These are phyloP conservation scores for Zymoseptoria tritici DNA, from an alignment of 2,329 filamentous ascomycete genomes.

Conservation along the genomic window DNA sequence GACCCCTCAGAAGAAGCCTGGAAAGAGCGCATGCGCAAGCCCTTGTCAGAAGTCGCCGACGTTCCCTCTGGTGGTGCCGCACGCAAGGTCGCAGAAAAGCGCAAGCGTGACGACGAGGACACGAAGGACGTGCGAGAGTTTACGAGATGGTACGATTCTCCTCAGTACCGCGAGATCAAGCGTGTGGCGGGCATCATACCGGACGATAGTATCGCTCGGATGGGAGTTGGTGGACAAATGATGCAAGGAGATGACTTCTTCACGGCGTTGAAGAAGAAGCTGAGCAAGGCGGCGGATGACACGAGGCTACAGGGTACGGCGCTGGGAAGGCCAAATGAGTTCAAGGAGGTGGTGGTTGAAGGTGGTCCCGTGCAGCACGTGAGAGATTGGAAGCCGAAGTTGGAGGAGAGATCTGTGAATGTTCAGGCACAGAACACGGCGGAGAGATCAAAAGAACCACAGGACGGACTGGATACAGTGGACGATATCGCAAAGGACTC, in stretches of 20 bases:
- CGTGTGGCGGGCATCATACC: conserved; percentile 62
- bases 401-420: conserved; percentile 16
- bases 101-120: conserved; percentile 59
- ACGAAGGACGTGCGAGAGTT: conserved; percentile 70
- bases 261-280: conserved; percentile 73
- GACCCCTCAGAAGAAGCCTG: conserved; percentile 62
- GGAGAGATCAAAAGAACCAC: not conserved
- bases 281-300: conserved; percentile 75
- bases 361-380: conserved; percentile 64
- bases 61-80: conserved; percentile 26
- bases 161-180: conserved; percentile 69
- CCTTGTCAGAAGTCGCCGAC: conserved; percentile 36
- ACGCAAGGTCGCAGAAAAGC: conserved; percentile 33
- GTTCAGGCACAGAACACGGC: not conserved
- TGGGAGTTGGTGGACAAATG: conserved; percentile 32
- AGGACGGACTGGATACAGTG: not conserved
- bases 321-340: conserved; percentile 65
- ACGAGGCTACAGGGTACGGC: conserved; percentile 78
- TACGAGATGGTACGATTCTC: conserved; percentile 68
- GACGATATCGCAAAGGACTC: not conserved
- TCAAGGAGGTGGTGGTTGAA: conserved; percentile 67
- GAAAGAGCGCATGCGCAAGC: conserved; percentile 43
- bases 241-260: conserved; percentile 42
- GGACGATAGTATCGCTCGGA: conserved; percentile 39
- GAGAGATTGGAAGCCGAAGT: conserved; percentile 52